Evolutionary conservation across 75 land plant genomes (phyloP).

Genomic region (Sequoia sempervirens): DNA sequence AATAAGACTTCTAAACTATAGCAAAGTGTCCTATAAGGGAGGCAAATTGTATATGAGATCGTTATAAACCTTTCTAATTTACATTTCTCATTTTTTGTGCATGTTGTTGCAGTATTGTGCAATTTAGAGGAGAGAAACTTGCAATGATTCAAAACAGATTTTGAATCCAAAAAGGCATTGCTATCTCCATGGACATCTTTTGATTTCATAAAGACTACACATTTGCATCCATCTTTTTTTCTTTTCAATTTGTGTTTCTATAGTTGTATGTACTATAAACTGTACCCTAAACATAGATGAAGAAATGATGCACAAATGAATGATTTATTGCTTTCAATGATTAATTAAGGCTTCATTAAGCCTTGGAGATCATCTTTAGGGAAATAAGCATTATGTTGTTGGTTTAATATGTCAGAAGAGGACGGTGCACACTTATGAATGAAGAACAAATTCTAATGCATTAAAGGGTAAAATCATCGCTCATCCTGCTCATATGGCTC

Average conservation of each 20-base stretch:
- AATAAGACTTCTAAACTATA: neutral
- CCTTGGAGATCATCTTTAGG: neutral
- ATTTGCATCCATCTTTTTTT: neutral
- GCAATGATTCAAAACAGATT: neutral
- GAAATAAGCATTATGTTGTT: neutral
- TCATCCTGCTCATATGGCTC: neutral
- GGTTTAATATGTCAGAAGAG: neutral
- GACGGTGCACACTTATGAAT: neutral
- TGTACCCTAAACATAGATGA: neutral
- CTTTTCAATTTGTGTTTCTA: neutral
- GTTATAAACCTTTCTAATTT: neutral
- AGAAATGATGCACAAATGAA: neutral
- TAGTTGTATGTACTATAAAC: neutral
- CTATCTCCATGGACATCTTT: neutral
- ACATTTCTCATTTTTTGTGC: neutral
- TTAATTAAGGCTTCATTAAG: neutral
- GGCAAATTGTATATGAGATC: neutral
- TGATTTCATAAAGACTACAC: neutral
- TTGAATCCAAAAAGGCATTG: neutral
- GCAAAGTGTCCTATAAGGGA: neutral
- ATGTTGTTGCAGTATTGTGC: neutral
- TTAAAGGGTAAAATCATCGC: neutral
- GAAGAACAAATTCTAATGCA: neutral
- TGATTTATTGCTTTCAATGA: too few species aligned
- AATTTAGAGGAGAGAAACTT: neutral